These are phyloP conservation scores for Termitomyces sp. DNA, from an alignment of 768 basidiomycete genomes.

Conservation along the genomic window DNA sequence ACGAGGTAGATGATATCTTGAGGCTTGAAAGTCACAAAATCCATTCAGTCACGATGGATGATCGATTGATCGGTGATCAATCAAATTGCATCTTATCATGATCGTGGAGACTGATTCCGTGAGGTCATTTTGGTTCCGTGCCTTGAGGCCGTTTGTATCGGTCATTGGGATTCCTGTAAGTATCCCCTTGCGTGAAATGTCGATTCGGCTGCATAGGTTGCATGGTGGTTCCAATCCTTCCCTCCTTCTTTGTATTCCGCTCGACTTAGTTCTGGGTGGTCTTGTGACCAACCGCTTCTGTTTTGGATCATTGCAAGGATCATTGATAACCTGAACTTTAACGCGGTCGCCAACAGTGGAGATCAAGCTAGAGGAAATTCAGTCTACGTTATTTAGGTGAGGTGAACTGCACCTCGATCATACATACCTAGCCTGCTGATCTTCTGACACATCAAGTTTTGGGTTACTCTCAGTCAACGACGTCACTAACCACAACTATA, in stretches of 20 bases:
- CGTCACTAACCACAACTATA: background rate
- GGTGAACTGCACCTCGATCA: background rate
- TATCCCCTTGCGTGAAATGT: background rate
- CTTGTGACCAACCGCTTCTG: slow-evolving; percentile 2
- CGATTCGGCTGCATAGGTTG: too few species aligned
- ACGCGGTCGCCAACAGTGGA: too few species aligned
- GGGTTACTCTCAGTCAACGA: background rate
- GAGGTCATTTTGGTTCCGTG: background rate
- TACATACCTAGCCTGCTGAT: background rate
- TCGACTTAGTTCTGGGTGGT: background rate
- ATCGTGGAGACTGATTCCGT: background rate
- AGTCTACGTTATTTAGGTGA: background rate
- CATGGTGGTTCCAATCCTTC: background rate
- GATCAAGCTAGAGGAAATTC: background rate
- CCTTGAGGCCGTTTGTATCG: background rate
- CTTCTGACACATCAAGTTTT: background rate
- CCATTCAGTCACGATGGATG: too few species aligned
- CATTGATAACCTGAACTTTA: background rate
- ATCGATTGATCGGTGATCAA: too few species aligned
- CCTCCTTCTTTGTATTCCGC: background rate
- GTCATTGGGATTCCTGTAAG: background rate
- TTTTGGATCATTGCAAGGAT: too few species aligned
- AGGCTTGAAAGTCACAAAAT: too few species aligned
- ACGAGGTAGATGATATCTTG: too few species aligned
- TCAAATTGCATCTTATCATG: background rate